A percentile compares a stretch with the other conserved stretches of the same genome.
These are phyloP conservation scores for Lodderomyces oxycetoniae DNA, from an alignment of 1,139 yeast species.

Conservation along the genomic window DNA sequence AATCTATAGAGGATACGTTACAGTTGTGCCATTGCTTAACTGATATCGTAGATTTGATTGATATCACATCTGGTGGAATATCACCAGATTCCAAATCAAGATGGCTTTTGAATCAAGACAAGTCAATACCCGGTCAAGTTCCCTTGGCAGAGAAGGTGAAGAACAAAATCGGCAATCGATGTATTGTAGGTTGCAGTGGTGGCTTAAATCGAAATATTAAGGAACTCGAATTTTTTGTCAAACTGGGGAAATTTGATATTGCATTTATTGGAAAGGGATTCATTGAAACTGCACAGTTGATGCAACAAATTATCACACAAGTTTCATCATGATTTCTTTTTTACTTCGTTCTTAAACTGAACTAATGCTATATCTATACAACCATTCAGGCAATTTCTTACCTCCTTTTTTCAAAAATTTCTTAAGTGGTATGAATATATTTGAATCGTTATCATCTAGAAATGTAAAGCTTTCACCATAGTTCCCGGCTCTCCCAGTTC, in stretches of 20 bases:
- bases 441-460: slow-evolving; percentile 55
- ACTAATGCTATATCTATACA: slow-evolving; percentile 27
- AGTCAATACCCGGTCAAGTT: slow-evolving; percentile 20
- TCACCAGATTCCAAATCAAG: slow-evolving; percentile 18
- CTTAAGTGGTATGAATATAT: slow-evolving; percentile 48
- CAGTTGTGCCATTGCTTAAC: background rate
- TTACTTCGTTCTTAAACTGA: background rate
- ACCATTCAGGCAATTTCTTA: slow-evolving; percentile 50
- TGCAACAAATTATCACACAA: slow-evolving; percentile 13
- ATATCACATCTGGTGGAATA: slow-evolving; percentile 52
- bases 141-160: slow-evolving; percentile 39
- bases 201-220: slow-evolving; percentile 26
- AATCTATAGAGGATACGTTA: slow-evolving; percentile 18
- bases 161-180: slow-evolving; percentile 32
- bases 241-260: slow-evolving; percentile 41
- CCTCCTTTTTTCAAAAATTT: slow-evolving; percentile 46
- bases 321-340: no score
- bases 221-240: slow-evolving; percentile 34
- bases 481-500: slow-evolving; percentile 94
- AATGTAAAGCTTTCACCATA: slow-evolving; percentile 73
- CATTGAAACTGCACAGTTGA: slow-evolving; percentile 44
- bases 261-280: slow-evolving; percentile 43
- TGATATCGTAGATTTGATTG: slow-evolving; percentile 22
- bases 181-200: slow-evolving; percentile 46
- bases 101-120: slow-evolving; percentile 10